These are phyloP conservation scores for Oleoguttula mirabilis DNA, from an alignment of 495 filamentous ascomycete genomes.

Conservation along the genomic window DNA sequence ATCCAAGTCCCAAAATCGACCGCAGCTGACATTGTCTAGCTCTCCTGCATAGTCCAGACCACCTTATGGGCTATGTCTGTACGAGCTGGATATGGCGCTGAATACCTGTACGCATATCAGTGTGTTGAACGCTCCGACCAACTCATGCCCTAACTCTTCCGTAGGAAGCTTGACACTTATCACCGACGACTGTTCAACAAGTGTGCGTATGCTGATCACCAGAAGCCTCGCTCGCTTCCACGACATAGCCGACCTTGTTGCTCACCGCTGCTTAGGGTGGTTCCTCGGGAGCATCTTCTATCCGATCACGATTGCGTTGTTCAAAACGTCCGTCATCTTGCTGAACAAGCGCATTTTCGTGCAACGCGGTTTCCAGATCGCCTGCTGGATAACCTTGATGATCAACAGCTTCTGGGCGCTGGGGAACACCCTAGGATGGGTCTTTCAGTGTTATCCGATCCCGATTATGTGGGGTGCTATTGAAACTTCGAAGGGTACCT, in stretches of 20 bases:
- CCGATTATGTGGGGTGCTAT: slow-evolving; percentile 1
- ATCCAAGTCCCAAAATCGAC: neutral
- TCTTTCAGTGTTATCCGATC: slow-evolving; percentile 3
- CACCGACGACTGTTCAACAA: slow-evolving; percentile 3
- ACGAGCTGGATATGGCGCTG: slow-evolving; percentile 5
- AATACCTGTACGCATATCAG: no score
- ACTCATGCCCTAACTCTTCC: no score
- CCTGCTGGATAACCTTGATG: slow-evolving; percentile 2
- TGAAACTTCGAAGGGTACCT: neutral
- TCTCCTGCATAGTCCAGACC: slow-evolving; percentile 4
- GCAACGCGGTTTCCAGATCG: slow-evolving; percentile 1
- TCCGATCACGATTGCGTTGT: slow-evolving; percentile 1
- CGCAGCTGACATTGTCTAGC: neutral
- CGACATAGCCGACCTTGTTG: no score
- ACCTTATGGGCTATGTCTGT: slow-evolving; percentile 5
- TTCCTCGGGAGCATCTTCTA: slow-evolving; percentile 9
- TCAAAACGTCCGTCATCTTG: slow-evolving; percentile 9
- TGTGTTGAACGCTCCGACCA: no score
- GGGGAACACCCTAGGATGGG: slow-evolving; percentile 4
- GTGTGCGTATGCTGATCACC: no score
- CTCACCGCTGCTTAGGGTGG: no score
- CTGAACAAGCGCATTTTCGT: slow-evolving; percentile 8
- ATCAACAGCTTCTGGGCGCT: slow-evolving; percentile 6
- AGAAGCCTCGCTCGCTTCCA: no score
- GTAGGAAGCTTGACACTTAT: neutral